Conservation (phyloP, 1,139 yeast genomes). For the Candida sanyaensis region DNA sequence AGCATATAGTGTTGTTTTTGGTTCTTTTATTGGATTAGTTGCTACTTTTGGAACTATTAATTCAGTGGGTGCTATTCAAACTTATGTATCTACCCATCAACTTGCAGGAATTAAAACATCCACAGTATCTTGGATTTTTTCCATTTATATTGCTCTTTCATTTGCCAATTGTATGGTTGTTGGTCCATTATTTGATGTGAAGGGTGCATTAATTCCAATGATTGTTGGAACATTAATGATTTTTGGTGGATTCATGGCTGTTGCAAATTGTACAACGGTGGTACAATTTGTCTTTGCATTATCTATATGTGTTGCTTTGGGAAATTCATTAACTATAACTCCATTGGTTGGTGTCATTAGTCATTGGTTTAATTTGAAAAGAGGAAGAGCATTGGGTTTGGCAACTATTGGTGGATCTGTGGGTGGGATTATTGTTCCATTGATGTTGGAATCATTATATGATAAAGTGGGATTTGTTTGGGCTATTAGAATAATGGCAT, state of each 20-base stretch:
- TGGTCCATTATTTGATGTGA: constrained; percentile 39
- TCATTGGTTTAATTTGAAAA: constrained; percentile 37
- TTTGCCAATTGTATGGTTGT: constrained; percentile 33
- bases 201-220: constrained; percentile 31
- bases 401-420: constrained; percentile 44
- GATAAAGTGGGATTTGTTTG: constrained; percentile 33
- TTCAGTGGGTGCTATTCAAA: constrained; percentile 37
- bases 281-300: constrained; percentile 39
- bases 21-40: constrained; percentile 34
- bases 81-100: constrained; percentile 36
- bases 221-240: constrained; percentile 27
- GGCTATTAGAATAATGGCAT: constrained; percentile 38
- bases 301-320: constrained; percentile 35
- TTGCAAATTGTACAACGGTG: constrained; percentile 29
- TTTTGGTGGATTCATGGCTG: constrained; percentile 36
- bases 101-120: constrained; percentile 21
- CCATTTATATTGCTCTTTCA: constrained; percentile 33
- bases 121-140: constrained; percentile 38
- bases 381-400: constrained; percentile 38
- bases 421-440: constrained; percentile 39
- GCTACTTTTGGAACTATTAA: constrained; percentile 35
- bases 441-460: constrained; percentile 33
- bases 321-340: constrained; percentile 36
- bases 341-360: constrained; percentile 40
- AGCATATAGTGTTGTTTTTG: constrained; percentile 35